These are phyloP conservation scores for Zymoseptoria tritici DNA, from an alignment of 2,329 filamentous ascomycete genomes.

Conservation along the genomic window DNA sequence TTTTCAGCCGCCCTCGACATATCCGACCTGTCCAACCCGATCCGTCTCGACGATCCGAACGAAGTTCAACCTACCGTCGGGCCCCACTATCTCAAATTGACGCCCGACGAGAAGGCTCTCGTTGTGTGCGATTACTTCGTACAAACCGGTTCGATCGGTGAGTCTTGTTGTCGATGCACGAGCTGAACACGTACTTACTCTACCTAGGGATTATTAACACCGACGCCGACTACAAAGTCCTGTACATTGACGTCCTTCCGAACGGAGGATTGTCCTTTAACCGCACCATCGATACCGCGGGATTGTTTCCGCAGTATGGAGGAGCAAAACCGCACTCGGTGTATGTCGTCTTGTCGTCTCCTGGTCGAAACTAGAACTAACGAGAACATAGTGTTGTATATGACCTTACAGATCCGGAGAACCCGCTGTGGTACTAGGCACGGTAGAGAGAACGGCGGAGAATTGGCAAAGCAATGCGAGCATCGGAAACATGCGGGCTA, in stretches of 20 bases:
- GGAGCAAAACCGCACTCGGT: constrained; percentile 51
- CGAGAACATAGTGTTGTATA: background rate
- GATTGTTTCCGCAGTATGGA: constrained; percentile 43
- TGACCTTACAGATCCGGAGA: background rate
- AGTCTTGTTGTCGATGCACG: too few species aligned
- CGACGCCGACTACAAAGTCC: constrained; percentile 54
- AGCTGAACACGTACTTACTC: too few species aligned
- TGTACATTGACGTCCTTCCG: constrained; percentile 52
- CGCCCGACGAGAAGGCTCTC: constrained; percentile 57
- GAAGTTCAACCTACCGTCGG: constrained; percentile 53
- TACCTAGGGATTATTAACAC: constrained; percentile 46
- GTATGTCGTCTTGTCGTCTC: constrained; percentile 40
- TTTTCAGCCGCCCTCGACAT: constrained; percentile 50
- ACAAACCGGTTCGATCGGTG: constrained; percentile 52
- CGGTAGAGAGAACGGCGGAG: too few species aligned
- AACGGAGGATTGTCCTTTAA: constrained; percentile 54
- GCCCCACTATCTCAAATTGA: constrained; percentile 58
- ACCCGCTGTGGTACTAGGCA: background rate
- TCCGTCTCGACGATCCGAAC: constrained; percentile 54
- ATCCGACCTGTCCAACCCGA: constrained; percentile 52
- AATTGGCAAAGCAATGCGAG: too few species aligned
- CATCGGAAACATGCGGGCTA: too few species aligned
- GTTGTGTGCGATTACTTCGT: constrained; percentile 61
- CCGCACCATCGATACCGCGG: constrained; percentile 44
- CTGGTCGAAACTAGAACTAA: constrained; percentile 33